These are phyloP conservation scores for Musa acuminata DNA, from an alignment of 176 grass and related monocot species.

Conservation along the genomic window DNA sequence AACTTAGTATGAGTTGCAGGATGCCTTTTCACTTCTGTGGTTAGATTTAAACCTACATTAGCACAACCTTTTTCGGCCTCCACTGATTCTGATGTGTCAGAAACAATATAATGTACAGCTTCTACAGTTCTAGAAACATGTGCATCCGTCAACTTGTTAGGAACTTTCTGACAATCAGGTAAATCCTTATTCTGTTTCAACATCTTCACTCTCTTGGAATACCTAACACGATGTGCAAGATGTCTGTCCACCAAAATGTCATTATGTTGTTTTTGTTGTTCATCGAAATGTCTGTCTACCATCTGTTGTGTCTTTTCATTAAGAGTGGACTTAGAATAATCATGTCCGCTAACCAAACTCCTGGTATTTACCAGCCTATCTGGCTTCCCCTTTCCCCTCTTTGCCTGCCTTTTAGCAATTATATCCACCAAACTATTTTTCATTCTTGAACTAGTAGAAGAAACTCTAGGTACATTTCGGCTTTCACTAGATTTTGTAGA, in stretches of 20 bases:
- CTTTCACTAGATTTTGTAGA: background rate
- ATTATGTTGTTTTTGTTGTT: background rate
- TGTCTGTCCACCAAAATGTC: background rate
- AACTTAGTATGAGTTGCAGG: constrained; percentile 12
- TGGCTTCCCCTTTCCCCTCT: background rate
- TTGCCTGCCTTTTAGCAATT: background rate
- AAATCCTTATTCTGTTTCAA: background rate
- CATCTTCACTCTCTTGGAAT: constrained; percentile 12
- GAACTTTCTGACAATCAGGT: background rate
- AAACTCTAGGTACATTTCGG: background rate
- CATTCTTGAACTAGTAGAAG: constrained; percentile 5
- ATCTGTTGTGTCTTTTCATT: constrained; percentile 1
- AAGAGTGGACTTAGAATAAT: background rate
- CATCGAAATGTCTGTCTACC: background rate
- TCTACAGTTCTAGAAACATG: background rate
- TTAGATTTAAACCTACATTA: constrained; percentile 5
- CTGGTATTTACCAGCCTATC: background rate
- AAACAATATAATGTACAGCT: background rate
- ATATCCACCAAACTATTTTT: background rate
- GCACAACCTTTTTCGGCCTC: constrained; percentile 8
- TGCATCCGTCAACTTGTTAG: background rate
- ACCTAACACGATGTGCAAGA: constrained; percentile 1
- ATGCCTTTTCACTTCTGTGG: constrained; percentile 17
- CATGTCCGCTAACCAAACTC: background rate
- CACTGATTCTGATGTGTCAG: background rate